A percentile compares a stretch with the other conserved stretches of the same genome.
phyloP scores from a whole-genome alignment of 169 alveolate genomes.

The Plasmodium knowlesi region DNA sequence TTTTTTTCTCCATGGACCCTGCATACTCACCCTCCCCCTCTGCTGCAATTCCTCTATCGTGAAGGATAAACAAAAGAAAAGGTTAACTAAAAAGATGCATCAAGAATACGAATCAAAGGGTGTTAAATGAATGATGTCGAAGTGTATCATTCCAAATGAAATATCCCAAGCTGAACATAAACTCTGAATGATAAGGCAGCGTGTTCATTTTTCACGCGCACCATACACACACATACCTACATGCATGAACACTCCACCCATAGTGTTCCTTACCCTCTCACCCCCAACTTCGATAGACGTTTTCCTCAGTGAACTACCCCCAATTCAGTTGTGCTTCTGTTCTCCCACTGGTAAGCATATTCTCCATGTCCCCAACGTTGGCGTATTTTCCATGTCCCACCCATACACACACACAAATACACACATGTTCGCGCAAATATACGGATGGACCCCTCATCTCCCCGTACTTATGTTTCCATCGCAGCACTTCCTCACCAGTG shows the following conservation, averaged over 20 bases:
- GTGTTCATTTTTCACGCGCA: not conserved
- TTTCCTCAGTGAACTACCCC: not conserved
- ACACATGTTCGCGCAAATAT: no score
- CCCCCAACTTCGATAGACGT: not conserved
- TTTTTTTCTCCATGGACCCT: not conserved
- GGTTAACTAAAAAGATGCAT: not conserved
- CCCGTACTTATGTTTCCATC: not conserved
- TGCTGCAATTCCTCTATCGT: not conserved
- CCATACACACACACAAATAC: no score
- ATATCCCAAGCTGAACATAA: not conserved
- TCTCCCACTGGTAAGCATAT: not conserved
- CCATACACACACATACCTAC: not conserved
- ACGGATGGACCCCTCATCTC: not conserved
- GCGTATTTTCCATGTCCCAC: no score
- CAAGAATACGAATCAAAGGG: not conserved
- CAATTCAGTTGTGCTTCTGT: not conserved
- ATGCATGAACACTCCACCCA: not conserved
- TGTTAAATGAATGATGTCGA: not conserved
- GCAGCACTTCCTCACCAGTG: not conserved
- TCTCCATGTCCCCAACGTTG: not conserved
- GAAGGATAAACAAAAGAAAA: not conserved
- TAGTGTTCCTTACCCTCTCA: not conserved
- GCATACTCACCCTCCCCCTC: not conserved
- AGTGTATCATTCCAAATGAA: not conserved
- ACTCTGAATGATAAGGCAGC: not conserved